A percentile compares a stretch with the other conserved stretches of the same genome.
These are phyloP conservation scores for Suillus occidentalis DNA, from an alignment of 768 basidiomycete genomes.

Conservation along the genomic window DNA sequence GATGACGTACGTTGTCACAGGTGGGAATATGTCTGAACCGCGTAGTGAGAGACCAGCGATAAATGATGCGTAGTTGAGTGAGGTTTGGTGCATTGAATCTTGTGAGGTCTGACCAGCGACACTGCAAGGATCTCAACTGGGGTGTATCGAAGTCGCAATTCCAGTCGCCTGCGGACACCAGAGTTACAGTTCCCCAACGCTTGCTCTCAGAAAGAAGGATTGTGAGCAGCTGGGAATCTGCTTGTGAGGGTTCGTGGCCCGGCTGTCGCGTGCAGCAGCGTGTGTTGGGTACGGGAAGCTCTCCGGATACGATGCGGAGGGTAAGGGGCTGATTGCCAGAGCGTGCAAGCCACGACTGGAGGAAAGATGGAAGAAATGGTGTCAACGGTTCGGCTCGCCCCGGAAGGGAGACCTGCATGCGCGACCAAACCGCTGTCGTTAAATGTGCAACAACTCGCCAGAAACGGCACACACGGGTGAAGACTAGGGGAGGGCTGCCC, in stretches of 20 bases:
- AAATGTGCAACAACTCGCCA: neutral
- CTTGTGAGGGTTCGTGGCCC: neutral
- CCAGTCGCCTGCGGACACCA: neutral
- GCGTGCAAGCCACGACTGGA: conserved; percentile 2
- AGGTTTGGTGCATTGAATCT: neutral
- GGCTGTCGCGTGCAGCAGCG: neutral
- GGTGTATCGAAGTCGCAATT: neutral
- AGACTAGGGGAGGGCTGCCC: neutral
- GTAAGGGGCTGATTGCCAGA: conserved; percentile 1
- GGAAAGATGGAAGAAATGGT: conserved; percentile 2
- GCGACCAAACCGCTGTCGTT: neutral
- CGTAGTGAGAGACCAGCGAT: neutral
- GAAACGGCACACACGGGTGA: neutral
- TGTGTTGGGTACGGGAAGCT: neutral
- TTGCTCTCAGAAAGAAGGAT: neutral
- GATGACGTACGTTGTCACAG: neutral
- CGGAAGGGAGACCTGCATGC: neutral
- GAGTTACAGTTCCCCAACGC: neutral
- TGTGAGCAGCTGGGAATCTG: neutral
- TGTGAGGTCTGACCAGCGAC: neutral
- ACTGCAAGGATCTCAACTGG: neutral
- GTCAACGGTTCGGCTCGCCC: neutral
- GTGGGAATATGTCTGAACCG: neutral
- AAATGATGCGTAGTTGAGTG: neutral
- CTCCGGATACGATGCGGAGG: neutral